Evolutionary conservation across 2,329 filamentous ascomycete genomes (phyloP), one percentile per base, ranked within the genome.

Genomic region (Trichoderma brevicompactum): DNA sequence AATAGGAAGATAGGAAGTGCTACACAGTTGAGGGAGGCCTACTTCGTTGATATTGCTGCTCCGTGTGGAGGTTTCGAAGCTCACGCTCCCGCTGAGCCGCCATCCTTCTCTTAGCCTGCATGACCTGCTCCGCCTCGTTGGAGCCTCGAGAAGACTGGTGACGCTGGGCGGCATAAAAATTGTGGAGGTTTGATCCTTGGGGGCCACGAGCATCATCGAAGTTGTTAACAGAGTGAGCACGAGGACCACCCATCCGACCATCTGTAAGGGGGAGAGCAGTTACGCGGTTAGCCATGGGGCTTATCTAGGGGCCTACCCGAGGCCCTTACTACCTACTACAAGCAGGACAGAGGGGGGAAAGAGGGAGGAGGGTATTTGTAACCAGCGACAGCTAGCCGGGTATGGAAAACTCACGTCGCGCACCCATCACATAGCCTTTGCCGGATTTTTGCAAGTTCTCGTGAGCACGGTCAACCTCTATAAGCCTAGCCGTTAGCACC

Each of bases 1-100:
- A 54, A 63, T 54, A 63, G 59, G 59, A 63, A 63, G 70, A 74
- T 74, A 79, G 76, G 73, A 74, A 75, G 70, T 83, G 86, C 86
- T 89, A 90, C 87, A 86, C 85, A 87, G 86, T 84, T 85, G 86
- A 87, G 87, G 88, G 86, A 80, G 88, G 88, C 91, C 88, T 92
- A 98, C 95, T 97, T 92, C 94, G 90, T 85, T 98, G 96, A 83
- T 96, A 98, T 88, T 99, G 95, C 87, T 99, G 95, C 87, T 99
- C 95, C 83, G 97, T 96, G 83, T 99, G 95, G 83, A 98, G 97
- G 82, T 98, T 99, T 81, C 95, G 92, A 80, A 99, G 89, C 84
- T 99, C 95, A 81, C 94, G 92, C 85, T 99, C 95, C 81, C 95
- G 92, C 83, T 98, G 95, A 79, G 95, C 95, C 76, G 95, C 95